phyloP scores from a whole-genome alignment of 306 rosid species.

The Prunus dulcis region DNA sequence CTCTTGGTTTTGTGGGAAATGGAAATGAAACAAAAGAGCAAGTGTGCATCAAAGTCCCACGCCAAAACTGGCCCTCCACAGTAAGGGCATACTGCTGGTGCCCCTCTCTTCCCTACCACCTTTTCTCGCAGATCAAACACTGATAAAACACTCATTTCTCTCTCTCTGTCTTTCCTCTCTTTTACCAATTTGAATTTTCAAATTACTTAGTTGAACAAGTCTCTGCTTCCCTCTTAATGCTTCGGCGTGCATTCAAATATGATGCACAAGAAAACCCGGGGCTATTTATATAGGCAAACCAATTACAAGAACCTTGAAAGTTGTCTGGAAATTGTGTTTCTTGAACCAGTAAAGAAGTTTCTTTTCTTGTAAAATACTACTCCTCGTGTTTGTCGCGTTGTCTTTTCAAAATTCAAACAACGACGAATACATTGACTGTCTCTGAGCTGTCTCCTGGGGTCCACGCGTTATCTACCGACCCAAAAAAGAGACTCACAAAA shows the following conservation, averaged over 20 bases:
- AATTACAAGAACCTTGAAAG: too few relatives aligned
- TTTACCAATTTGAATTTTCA: background rate
- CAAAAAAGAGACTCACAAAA: too few relatives aligned
- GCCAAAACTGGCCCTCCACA: slow-evolving; percentile 41
- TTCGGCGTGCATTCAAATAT: too few relatives aligned
- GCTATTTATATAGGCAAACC: too few relatives aligned
- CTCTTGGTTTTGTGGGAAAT: slow-evolving; percentile 36
- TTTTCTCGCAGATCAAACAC: slow-evolving; percentile 34
- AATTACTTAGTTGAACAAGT: background rate
- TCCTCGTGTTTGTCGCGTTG: too few relatives aligned
- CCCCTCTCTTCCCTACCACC: slow-evolving; percentile 19
- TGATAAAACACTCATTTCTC: slow-evolving; percentile 17
- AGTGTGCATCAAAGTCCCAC: slow-evolving; percentile 25
- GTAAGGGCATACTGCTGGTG: slow-evolving; percentile 27
- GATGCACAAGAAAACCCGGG: too few relatives aligned
- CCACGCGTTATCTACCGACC: too few relatives aligned
- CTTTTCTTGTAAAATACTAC: too few relatives aligned
- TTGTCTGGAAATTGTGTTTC: too few relatives aligned
- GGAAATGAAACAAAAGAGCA: slow-evolving; percentile 25
- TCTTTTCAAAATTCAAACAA: too few relatives aligned
- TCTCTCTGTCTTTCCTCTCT: background rate
- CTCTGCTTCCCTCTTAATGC: background rate
- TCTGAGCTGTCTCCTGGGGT: rapidly evolving
- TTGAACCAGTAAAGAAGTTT: too few relatives aligned
- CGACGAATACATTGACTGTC: too few relatives aligned